phyloP scores from a whole-genome alignment of 441 rosid species.

The Capsella rubella region DNA sequence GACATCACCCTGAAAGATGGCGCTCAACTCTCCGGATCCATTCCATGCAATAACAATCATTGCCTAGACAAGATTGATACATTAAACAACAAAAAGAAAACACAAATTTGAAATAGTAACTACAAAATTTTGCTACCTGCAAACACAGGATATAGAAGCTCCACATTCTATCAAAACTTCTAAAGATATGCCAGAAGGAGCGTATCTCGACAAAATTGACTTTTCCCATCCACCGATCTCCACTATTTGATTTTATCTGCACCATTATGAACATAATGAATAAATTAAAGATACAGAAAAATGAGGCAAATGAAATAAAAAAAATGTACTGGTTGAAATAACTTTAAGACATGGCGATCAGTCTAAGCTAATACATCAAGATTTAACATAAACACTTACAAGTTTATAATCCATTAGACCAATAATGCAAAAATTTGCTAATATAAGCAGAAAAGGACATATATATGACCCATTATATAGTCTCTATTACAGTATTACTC shows the following conservation, averaged over 20 bases:
- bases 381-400: slow-evolving; percentile 7
- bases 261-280: slow-evolving; percentile 29
- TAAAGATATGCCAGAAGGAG: slow-evolving; percentile 69
- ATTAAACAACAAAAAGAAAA: slow-evolving; percentile 23
- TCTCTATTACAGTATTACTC: slow-evolving; percentile 1
- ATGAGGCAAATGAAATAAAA: background rate
- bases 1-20: slow-evolving; percentile 57
- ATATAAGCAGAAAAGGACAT: background rate
- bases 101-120: slow-evolving; percentile 2
- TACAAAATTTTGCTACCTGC: slow-evolving; percentile 51
- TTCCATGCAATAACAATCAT: slow-evolving; percentile 85
- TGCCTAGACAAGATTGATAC: slow-evolving; percentile 49
- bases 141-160: slow-evolving; percentile 61
- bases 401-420: slow-evolving; percentile 8
- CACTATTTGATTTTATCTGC: slow-evolving; percentile 49
- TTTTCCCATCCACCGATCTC: slow-evolving; percentile 62
- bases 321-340: background rate
- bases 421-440: background rate
- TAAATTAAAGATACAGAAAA: background rate
- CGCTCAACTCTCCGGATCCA: slow-evolving; percentile 58
- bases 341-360: slow-evolving; percentile 6
- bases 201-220: slow-evolving; percentile 70
- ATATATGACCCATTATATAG: background rate
- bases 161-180: slow-evolving; percentile 82
- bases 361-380: slow-evolving; percentile 1